Conservation (phyloP, 2,329 filamentous ascomycete genomes). For the Pezicula carpinea region DNA sequence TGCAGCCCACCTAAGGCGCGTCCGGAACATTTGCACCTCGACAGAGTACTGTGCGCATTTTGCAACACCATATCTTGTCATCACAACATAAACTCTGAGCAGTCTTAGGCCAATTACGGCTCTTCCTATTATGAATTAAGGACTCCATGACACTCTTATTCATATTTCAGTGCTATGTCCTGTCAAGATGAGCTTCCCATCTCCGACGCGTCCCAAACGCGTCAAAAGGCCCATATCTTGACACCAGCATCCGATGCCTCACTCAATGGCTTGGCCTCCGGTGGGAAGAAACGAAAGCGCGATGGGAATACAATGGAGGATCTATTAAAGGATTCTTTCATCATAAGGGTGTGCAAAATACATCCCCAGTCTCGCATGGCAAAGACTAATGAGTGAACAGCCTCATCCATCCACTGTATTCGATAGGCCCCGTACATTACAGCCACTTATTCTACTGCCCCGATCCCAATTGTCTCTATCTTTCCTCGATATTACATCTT, state of each 20-base stretch:
- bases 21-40: neutral
- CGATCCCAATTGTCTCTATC: conserved; percentile 58
- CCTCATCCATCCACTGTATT: conserved; percentile 50
- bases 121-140: conserved; percentile 1
- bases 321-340: conserved; percentile 28
- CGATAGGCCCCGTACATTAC: conserved; percentile 49
- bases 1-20: neutral
- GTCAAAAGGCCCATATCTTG: conserved; percentile 21
- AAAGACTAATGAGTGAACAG: conserved; percentile 32
- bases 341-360: conserved; percentile 26
- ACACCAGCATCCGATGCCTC: conserved; percentile 25
- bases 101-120: neutral
- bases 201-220: conserved; percentile 26
- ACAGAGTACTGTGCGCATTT: neutral
- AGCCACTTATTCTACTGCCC: conserved; percentile 58
- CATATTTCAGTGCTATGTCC: conserved; percentile 28
- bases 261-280: conserved; percentile 10
- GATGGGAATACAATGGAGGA: conserved; percentile 26
- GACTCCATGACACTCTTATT: conserved; percentile 25
- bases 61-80: neutral
- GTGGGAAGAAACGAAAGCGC: conserved; percentile 30
- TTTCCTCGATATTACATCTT: conserved; percentile 51
- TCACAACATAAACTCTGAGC: neutral
- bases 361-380: conserved; percentile 1
- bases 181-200: conserved; percentile 20